phyloP scores from a whole-genome alignment of 257 asterid genomes.

The Paraleonurus japonicus region DNA sequence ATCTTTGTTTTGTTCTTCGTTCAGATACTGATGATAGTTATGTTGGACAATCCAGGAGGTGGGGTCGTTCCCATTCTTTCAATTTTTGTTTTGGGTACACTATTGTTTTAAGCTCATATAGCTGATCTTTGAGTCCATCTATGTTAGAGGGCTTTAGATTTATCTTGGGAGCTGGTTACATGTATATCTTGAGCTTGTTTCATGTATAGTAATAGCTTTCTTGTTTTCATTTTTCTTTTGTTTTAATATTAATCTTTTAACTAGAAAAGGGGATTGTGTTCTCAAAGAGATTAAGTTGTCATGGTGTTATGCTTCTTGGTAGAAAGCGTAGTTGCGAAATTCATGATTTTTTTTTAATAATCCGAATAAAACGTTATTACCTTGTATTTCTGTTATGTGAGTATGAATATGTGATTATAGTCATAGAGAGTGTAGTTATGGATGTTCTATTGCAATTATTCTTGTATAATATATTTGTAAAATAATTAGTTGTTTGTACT shows the following conservation, averaged over 20 bases:
- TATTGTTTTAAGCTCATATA: conserved; percentile 45
- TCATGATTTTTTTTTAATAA: no score
- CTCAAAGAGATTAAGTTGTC: no score
- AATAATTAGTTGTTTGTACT: no score
- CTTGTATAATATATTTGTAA: no score
- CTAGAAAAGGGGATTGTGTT: neutral
- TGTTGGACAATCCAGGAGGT: conserved; percentile 43
- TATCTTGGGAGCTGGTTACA: conserved; percentile 30
- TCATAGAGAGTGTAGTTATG: no score
- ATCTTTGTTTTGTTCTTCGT: neutral
- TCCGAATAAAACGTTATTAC: no score
- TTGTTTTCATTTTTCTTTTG: neutral
- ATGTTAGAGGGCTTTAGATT: conserved; percentile 39
- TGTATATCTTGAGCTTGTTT: conserved; percentile 44
- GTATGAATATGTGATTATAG: no score
- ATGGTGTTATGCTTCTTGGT: neutral
- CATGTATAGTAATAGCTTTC: conserved; percentile 43
- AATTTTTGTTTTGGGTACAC: conserved; percentile 45
- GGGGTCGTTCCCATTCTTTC: conserved; percentile 56
- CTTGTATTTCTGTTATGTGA: no score
- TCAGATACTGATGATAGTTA: conserved; percentile 23
- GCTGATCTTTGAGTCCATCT: conserved; percentile 33
- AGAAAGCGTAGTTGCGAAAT: no score
- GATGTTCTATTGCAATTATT: no score
- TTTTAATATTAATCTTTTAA: neutral